A percentile compares a stretch with the other conserved stretches of the same genome.
Conservation (phyloP, 805 yeast genomes). For the Lachancea cidri region DNA sequence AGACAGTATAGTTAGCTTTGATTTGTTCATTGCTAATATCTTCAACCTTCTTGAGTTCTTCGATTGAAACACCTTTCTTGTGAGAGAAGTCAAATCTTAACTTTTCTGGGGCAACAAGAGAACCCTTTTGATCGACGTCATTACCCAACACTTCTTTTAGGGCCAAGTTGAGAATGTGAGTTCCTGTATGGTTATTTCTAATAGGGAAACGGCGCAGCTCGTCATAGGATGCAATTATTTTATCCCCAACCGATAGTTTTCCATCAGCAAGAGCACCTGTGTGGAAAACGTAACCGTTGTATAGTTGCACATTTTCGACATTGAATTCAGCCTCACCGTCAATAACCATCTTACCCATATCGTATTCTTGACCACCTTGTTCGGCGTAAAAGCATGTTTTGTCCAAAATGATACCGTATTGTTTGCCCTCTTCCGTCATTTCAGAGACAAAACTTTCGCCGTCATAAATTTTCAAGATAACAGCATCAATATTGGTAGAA, state of each 20-base stretch:
- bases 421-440: slow-evolving; percentile 42
- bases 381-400: slow-evolving; percentile 96
- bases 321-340: slow-evolving; percentile 85
- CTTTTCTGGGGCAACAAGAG: slow-evolving; percentile 92
- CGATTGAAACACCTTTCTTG: slow-evolving; percentile 71
- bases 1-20: slow-evolving; percentile 66
- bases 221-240: slow-evolving; percentile 80
- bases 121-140: slow-evolving; percentile 91
- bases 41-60: slow-evolving; percentile 75
- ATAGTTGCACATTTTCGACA: slow-evolving; percentile 86
- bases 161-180: slow-evolving; percentile 89
- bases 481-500: slow-evolving; percentile 60
- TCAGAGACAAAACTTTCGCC: slow-evolving; percentile 57
- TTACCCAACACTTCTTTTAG: slow-evolving; percentile 82
- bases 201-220: slow-evolving; percentile 94
- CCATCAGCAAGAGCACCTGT: slow-evolving; percentile 87
- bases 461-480: slow-evolving; percentile 64
- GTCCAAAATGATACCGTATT: slow-evolving; percentile 78
- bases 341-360: slow-evolving; percentile 86
- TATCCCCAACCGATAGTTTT: slow-evolving; percentile 56
- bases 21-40: slow-evolving; percentile 65
- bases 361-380: slow-evolving; percentile 98
- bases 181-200: slow-evolving; percentile 97
- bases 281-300: slow-evolving; percentile 93
- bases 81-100: slow-evolving; percentile 95